Evolutionary conservation across 2,329 filamentous ascomycete genomes (phyloP), one percentile per base, ranked within the genome.

Genomic region (Penicillium sp.): DNA sequence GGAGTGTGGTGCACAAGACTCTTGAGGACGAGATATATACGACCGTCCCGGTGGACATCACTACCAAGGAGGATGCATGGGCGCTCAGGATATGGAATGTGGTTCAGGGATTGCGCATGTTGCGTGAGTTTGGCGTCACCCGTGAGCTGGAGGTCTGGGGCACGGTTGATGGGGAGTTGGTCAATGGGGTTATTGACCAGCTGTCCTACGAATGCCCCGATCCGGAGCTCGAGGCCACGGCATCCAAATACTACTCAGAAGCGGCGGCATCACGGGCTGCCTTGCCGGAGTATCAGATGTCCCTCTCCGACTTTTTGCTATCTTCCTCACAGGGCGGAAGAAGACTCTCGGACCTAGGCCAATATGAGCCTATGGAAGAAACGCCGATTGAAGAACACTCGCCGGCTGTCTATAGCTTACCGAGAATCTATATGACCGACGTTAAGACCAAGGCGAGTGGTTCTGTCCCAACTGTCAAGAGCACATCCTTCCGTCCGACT

Each of bases 141-240:
- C 77, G 88, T 15, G 88, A 92, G 68, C 67, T 92, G 24, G 86
- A 90, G 61, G 78, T 97, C 3, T 96, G 92, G 89, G 93, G 92
- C 0, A 72, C 87, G 10, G 68, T 96, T 1, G 84, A 93, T 49
- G 89, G 86, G 1, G 81, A 95, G 60, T 75, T 96, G 20, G 83
- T 97, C 51, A 93, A 88, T 60, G 93, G 93, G 1, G 75, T 97
- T 43, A 95, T 98, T 55, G 93, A 98, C 65, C 84, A 91, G 60
- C 71, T 97, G 13, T 89, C 84, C 47, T 87, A 87, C 60, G 76
- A 82, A 18, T 89, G 89, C 60, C 89, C 90, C 0, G 86, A 95
- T 57, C 73, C 79, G 0, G 80, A 82, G 24, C 80, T 88, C 8
- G 88, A 93, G 65, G 75, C 81, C 27, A 77, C 81, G 46, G 74